These are phyloP conservation scores for Hanseniaspora clermontiae DNA, from an alignment of 805 yeast species.

Conservation along the genomic window DNA sequence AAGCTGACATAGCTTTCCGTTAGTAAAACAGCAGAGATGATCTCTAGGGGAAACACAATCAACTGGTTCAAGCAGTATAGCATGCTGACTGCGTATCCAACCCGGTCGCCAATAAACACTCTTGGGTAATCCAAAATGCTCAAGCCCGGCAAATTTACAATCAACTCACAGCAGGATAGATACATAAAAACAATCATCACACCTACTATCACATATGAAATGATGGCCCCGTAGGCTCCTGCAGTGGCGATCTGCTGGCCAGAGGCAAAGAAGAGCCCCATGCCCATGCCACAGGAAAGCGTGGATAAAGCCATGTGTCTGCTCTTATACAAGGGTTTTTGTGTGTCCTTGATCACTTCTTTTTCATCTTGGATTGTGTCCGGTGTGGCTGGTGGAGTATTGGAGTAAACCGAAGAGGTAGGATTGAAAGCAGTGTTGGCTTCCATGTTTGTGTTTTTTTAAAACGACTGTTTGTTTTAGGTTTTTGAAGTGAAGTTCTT, in stretches of 20 bases:
- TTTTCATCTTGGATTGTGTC: neutral
- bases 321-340: neutral
- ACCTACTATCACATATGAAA: conserved; percentile 12
- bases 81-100: conserved; percentile 54
- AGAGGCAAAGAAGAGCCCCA: conserved; percentile 47
- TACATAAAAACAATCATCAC: conserved; percentile 13
- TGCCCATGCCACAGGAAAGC: conserved; percentile 56
- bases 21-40: conserved; percentile 44
- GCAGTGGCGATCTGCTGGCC: conserved; percentile 12
- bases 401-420: neutral
- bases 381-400: neutral
- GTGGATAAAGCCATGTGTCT: conserved; percentile 14
- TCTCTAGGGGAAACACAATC: conserved; percentile 41
- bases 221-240: conserved; percentile 14
- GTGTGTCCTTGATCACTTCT: neutral
- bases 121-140: conserved; percentile 33
- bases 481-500: neutral
- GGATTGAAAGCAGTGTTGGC: neutral
- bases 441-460: neutral
- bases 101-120: conserved; percentile 45
- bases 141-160: conserved; percentile 12
- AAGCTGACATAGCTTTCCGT: conserved; percentile 34
- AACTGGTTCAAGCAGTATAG: conserved; percentile 46
- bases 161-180: conserved; percentile 14
- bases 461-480: neutral